phyloP scores from a whole-genome alignment of 1,284 basidiomycete species.

The Boletus calvinii region DNA sequence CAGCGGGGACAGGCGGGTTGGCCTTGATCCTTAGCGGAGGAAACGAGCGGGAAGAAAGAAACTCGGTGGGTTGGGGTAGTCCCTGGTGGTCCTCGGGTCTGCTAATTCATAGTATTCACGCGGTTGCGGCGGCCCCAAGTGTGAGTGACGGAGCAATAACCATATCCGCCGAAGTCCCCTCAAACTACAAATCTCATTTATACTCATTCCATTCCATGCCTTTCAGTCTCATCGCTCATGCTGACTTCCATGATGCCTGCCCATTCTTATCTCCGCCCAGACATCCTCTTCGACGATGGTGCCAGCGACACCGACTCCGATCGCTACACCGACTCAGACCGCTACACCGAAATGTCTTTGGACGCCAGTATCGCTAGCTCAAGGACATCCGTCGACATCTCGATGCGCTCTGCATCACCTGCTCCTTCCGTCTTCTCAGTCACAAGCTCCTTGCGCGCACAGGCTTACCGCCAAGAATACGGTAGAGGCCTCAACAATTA shows the following conservation, averaged over 20 bases:
- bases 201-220: slow-evolving; percentile 16
- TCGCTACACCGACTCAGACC: slow-evolving; percentile 34
- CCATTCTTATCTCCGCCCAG: slow-evolving; percentile 5
- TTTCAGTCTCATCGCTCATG: slow-evolving; percentile 11
- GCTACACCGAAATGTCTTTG: slow-evolving; percentile 37
- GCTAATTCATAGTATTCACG: slow-evolving; percentile 27
- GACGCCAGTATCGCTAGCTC: slow-evolving; percentile 44
- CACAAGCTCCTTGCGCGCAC: slow-evolving; percentile 58
- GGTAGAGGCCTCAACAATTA: slow-evolving; percentile 72
- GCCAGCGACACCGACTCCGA: slow-evolving; percentile 33
- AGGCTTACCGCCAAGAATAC: slow-evolving; percentile 61
- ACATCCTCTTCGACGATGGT: slow-evolving; percentile 35
- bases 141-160: slow-evolving; percentile 32
- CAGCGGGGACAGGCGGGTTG: slow-evolving; percentile 1
- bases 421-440: slow-evolving; percentile 66
- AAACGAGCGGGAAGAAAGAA: background rate
- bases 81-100: slow-evolving; percentile 26
- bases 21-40: slow-evolving; percentile 4
- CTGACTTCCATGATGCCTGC: slow-evolving; percentile 23
- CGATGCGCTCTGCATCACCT: slow-evolving; percentile 63
- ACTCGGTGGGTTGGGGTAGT: background rate
- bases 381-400: slow-evolving; percentile 48
- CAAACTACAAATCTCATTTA: slow-evolving; percentile 28
- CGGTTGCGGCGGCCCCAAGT: slow-evolving; percentile 28
- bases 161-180: slow-evolving; percentile 35